Evolutionary conservation across 805 yeast species (phyloP), one percentile per base, ranked within the genome.

Genomic region (Yarrowia osloensis): DNA sequence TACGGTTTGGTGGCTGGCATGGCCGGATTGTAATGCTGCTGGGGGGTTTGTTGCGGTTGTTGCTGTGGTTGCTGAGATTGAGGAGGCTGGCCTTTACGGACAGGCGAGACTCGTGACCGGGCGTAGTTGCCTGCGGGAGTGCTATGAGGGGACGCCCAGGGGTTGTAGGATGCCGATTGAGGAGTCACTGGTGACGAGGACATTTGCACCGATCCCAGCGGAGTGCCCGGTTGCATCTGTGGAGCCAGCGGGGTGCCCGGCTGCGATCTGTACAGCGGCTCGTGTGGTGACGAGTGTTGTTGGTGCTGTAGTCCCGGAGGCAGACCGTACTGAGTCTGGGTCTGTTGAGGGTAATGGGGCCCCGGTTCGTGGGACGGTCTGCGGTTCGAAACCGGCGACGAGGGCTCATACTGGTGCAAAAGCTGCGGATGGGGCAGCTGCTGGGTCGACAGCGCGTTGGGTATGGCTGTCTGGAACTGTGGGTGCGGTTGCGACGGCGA

Each of bases 401-500:
- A 15, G 9, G 61, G 61, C 61, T 54, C 61, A n/a, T 54, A 54
- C 19, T 35, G 61, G 17, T 54, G 61, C 61, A 54, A 11, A 12
- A 54, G 31, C 31, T 54, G 61, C 15, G 61, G 61, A n/a, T 54
- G 61, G 4, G 61, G 61, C 61, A 54, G 29, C 44, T 35, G 44
- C 22, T 24, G 29, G 29, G 7, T 35, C 24, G 44, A 22, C 19
- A 54, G 44, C 4, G 61, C 21, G 24, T 24, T 35, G 24, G 61
- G 15, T 44, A 54, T 22, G 22, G 42, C 15, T 4, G 19, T 19
- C 22, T 54, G 61, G 44, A 54, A 54, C 44, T 54, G 61, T 12
- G 61, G 61, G 35, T 54, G 66, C 29, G 49, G 66, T 19, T 59
- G 68, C 13, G 61, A 29, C 31, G 42, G 66, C 13, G 57, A 59